Evolutionary conservation across 257 asterid genomes (phyloP).

Genomic region (Fraxinus quadrangulata): DNA sequence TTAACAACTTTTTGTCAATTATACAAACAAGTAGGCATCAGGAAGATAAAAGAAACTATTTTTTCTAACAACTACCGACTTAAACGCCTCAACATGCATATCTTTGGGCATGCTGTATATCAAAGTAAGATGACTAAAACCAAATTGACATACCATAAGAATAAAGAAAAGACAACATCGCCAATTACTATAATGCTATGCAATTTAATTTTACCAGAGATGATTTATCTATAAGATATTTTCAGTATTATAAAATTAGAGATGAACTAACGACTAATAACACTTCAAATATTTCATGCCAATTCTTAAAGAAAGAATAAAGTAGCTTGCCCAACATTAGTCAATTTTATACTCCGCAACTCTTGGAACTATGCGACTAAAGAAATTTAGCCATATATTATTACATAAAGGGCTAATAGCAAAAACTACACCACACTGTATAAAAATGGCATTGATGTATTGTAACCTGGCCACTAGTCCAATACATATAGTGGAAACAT

Average conservation of each 20-base stretch:
- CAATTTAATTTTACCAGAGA: neutral
- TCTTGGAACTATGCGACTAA: neutral
- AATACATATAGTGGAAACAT: slow-evolving; percentile 91
- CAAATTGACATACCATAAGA: neutral
- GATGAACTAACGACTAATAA: neutral
- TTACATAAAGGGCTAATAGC: neutral
- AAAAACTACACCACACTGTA: slow-evolving; percentile 12
- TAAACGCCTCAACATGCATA: slow-evolving; percentile 7
- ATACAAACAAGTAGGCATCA: neutral
- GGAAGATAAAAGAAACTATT: neutral
- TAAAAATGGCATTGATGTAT: slow-evolving; percentile 22
- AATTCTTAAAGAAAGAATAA: neutral
- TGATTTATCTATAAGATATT: neutral
- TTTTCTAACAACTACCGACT: slow-evolving; percentile 9
- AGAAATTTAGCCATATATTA: neutral
- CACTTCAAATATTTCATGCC: neutral
- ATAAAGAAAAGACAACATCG: neutral
- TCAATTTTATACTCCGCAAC: neutral
- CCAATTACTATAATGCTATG: neutral
- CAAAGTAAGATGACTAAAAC: neutral
- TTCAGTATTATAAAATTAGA: neutral
- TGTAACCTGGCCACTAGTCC: slow-evolving; percentile 93
- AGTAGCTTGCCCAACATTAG: neutral
- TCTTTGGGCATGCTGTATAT: neutral
- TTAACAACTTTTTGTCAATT: slow-evolving; percentile 10